These are phyloP conservation scores for Sporothrix sp. DNA, from an alignment of 2,329 filamentous ascomycete genomes.

Conservation along the genomic window DNA sequence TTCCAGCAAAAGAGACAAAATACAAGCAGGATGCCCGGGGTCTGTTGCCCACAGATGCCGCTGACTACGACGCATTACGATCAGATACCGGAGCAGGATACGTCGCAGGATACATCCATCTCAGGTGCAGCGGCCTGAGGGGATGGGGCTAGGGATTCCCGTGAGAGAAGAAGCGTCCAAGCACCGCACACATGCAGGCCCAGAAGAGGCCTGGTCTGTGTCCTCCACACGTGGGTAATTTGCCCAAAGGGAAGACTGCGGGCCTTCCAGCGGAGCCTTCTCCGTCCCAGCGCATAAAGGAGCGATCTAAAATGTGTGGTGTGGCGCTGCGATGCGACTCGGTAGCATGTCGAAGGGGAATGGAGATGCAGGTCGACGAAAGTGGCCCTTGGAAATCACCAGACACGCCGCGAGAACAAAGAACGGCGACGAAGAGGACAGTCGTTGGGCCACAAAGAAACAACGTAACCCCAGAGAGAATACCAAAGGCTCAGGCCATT, in stretches of 20 bases:
- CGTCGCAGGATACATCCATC: too few relatives aligned
- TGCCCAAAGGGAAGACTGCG: not conserved
- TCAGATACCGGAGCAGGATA: too few relatives aligned
- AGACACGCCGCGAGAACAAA: not conserved
- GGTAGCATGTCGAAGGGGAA: too few relatives aligned
- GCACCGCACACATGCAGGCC: not conserved
- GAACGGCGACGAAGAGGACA: not conserved
- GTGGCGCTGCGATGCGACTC: not conserved
- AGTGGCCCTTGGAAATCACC: not conserved
- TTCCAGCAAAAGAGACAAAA: too few relatives aligned
- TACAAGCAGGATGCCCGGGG: too few relatives aligned
- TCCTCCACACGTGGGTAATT: not conserved
- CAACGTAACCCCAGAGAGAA: not conserved
- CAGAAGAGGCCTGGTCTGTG: not conserved
- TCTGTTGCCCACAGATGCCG: too few relatives aligned
- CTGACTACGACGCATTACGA: too few relatives aligned
- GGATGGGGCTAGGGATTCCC: too few relatives aligned
- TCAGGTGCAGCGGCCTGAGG: too few relatives aligned
- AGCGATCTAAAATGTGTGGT: not conserved
- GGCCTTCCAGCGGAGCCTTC: slow-evolving; percentile 2
- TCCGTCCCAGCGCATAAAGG: not conserved
- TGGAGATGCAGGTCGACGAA: slow-evolving; percentile 2
- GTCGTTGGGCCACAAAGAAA: not conserved
- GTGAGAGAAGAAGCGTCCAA: too few relatives aligned
- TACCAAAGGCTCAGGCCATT: not conserved